Percentiles rank a stretch among this genome's conserved stretches.
phyloP scores from a whole-genome alignment of 2,329 filamentous ascomycete species.

The Exophiala mesophila region DNA sequence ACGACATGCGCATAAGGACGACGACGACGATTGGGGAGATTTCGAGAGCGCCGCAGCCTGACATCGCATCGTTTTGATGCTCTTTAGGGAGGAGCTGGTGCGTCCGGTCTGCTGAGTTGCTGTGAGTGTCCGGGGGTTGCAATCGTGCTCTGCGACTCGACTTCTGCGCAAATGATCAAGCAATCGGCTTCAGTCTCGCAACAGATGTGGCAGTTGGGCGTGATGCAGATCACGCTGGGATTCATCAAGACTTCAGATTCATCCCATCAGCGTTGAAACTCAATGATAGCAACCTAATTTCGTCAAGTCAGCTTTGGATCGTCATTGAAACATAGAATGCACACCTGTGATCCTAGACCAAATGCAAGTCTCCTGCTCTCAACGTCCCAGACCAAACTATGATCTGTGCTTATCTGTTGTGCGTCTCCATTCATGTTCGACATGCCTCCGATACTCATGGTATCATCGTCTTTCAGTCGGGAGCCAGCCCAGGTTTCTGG shows the following conservation, averaged over 20 bases:
- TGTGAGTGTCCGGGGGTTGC: no score
- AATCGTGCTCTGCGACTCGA: no score
- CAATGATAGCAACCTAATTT: slow-evolving; percentile 23
- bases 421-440: slow-evolving; percentile 34
- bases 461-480: slow-evolving; percentile 30
- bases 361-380: slow-evolving; percentile 52
- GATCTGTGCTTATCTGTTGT: slow-evolving; percentile 28
- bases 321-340: slow-evolving; percentile 9
- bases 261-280: slow-evolving; percentile 26
- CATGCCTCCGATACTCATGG: slow-evolving; percentile 29
- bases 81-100: no score
- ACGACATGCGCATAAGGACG: slow-evolving; percentile 1
- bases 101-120: no score
- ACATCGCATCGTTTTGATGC: no score
- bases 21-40: slow-evolving; percentile 26
- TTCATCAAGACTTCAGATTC: no score
- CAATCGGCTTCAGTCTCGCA: no score
- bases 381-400: slow-evolving; percentile 48
- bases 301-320: slow-evolving; percentile 9
- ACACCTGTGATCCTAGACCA: slow-evolving; percentile 46
- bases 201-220: no score
- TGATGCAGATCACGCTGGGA: no score
- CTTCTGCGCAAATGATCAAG: no score
- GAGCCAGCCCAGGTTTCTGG: slow-evolving; percentile 26
- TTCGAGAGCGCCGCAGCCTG: slow-evolving; percentile 16